Base-by-base conservation (phyloP, 1,284 basidiomycete species). In the Ganoderma multipileum region DNA sequence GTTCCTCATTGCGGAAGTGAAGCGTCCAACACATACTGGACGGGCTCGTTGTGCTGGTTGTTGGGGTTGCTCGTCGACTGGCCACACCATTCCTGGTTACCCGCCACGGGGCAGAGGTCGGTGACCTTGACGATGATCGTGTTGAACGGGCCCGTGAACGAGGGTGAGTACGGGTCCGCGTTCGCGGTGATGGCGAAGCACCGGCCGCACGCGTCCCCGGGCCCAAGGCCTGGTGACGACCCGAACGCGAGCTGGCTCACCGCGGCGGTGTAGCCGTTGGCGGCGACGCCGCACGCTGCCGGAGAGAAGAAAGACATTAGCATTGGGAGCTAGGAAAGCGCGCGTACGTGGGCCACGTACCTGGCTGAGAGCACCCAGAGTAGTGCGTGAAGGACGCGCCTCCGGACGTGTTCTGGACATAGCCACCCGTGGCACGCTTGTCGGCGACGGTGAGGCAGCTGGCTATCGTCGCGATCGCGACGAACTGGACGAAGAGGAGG, bases 161-260 rank as follows among this genome's bases (percentile, higher is more conserved):
- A 67, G 0, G 87, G 85, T 30, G 86, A 85, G 79, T 79, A 89
- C 14, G 88, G 88, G 74, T 89, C 87, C 16, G 77, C 72, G 23
- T 73, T 81, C n/a, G 81, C 86, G 2, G 87, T 86, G 63, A 89
- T 44, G 16, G 82, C 78, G 74, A 88, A 89, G 80, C 87, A 88
- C 58, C 87, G 84, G 28, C 87, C 87, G 72, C 87, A 90, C 23
- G 85, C 87, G 76, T 89, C 87, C n/a, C 88, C 87, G 14, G 86
- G 77, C 20, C 87, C 87, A 0, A 79, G 50, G 0, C 86, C 86
- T 14, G 87, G 84, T 9, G 74, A 66, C 30, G 86, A 81, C 50
- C 87, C 87, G 71, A 87, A 89, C 0, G 87, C 76, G 38, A 88
- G 82, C 77, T 88, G 86, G 74, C 81, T 86, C 9, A 89, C 82